Conservation (phyloP, 129 eudicot genomes). For the Kitagawia praeruptora region DNA sequence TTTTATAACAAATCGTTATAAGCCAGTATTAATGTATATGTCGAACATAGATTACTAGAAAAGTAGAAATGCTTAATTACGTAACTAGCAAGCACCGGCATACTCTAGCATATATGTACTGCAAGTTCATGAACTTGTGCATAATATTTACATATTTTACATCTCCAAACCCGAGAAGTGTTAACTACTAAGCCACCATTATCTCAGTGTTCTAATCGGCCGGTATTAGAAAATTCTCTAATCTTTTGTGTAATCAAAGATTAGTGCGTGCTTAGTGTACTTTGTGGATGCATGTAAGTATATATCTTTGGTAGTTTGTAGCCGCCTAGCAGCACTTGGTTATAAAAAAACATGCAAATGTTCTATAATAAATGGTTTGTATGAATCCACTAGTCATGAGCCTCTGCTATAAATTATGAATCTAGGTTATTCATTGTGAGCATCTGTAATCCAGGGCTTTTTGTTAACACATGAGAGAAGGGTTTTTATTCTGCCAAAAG, state of each 20-base stretch:
- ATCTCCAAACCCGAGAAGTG: not conserved
- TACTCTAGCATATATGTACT: not conserved
- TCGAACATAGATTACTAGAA: not conserved
- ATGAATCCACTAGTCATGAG: not conserved
- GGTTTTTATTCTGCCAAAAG: not conserved
- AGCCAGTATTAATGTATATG: no score
- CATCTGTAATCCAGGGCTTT: not conserved
- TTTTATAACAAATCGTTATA: no score
- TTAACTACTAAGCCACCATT: slow-evolving; percentile 13
- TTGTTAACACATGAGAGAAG: not conserved
- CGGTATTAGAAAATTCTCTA: not conserved
- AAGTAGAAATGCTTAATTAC: slow-evolving; percentile 1
- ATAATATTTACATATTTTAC: not conserved
- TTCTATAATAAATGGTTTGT: not conserved
- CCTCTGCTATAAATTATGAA: slow-evolving; percentile 18
- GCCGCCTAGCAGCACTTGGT: slow-evolving; percentile 23
- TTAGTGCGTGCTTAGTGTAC: not conserved
- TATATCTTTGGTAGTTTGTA: slow-evolving; percentile 13
- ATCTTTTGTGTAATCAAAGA: not conserved
- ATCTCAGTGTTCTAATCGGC: not conserved
- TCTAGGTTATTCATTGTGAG: not conserved
- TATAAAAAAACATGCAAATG: not conserved
- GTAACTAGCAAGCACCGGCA: not conserved
- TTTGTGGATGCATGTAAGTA: not conserved
- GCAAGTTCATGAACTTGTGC: slow-evolving; percentile 4